Conservation (phyloP, 495 filamentous ascomycete genomes). For the Collariella sp. region DNA sequence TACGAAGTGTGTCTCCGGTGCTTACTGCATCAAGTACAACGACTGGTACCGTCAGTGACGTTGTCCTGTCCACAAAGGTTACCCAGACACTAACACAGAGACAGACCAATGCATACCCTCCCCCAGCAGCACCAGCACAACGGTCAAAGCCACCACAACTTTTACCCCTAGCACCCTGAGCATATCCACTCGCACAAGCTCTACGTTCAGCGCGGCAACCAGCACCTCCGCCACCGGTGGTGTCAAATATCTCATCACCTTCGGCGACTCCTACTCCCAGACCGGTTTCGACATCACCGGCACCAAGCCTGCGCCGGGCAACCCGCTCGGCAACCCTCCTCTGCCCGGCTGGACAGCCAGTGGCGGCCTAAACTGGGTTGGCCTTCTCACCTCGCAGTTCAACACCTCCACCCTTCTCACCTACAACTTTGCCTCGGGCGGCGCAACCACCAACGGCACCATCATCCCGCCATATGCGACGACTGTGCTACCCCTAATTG, state of each 20-base stretch:
- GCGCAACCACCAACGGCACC: conserved; percentile 56
- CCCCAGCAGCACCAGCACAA: conserved; percentile 5
- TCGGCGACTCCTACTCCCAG: conserved; percentile 46
- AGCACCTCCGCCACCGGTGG: neutral
- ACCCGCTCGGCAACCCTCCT: conserved; percentile 70
- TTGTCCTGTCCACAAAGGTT: neutral
- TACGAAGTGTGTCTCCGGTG: conserved; percentile 8
- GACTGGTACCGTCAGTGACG: conserved; percentile 16
- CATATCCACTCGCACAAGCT: neutral
- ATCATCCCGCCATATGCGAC: conserved; percentile 42
- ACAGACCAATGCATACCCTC: conserved; percentile 17
- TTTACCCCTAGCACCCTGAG: neutral
- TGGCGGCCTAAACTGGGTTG: conserved; percentile 60
- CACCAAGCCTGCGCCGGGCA: conserved; percentile 51
- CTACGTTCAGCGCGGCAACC: neutral
- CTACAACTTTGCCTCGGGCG: conserved; percentile 63
- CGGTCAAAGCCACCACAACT: neutral
- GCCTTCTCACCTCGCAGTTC: conserved; percentile 53
- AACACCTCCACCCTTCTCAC: conserved; percentile 51
- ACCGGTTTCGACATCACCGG: conserved; percentile 56
- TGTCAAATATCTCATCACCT: conserved; percentile 29
- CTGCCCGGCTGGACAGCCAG: conserved; percentile 52
- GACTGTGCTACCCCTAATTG: conserved; percentile 47
- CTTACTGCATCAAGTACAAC: conserved; percentile 15
- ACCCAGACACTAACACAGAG: neutral